Conservation (phyloP, 2,329 filamentous ascomycete genomes). For the Paraphaeosphaeria sporulosa region DNA sequence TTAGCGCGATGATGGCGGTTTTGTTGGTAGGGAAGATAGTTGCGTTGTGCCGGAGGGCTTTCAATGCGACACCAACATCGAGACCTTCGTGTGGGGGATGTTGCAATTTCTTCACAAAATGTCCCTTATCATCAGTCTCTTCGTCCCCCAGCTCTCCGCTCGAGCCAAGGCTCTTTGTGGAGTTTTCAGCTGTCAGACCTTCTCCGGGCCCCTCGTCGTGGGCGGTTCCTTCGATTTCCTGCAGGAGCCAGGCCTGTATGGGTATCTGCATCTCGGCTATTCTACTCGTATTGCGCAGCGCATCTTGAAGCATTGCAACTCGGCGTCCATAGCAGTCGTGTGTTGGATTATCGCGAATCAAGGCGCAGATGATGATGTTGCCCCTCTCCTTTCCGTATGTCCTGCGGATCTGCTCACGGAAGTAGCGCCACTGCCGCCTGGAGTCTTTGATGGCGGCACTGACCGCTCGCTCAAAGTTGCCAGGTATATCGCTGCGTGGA, state of each 20-base stretch:
- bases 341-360: conserved; percentile 32
- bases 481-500: conserved; percentile 29
- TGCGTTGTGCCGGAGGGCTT: conserved; percentile 21
- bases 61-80: conserved; percentile 24
- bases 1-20: conserved; percentile 28
- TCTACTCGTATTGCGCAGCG: conserved; percentile 18
- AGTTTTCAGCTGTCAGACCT: conserved; percentile 22
- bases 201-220: conserved; percentile 30
- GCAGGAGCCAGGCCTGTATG: conserved; percentile 26
- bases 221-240: conserved; percentile 27
- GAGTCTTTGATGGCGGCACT: conserved; percentile 30
- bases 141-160: conserved; percentile 13
- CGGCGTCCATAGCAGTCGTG: conserved; percentile 31
- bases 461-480: conserved; percentile 33
- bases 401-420: conserved; percentile 32
- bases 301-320: conserved; percentile 29
- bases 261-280: conserved; percentile 34
- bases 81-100: conserved; percentile 15
- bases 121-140: conserved; percentile 24
- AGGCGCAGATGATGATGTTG: conserved; percentile 34
- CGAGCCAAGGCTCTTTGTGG: conserved; percentile 26
- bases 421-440: conserved; percentile 31
- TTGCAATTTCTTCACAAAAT: background rate
- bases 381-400: conserved; percentile 32
- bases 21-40: conserved; percentile 26